These are phyloP conservation scores for Cystobasidium sp. DNA, from an alignment of 1,284 basidiomycete genomes.

Conservation along the genomic window DNA sequence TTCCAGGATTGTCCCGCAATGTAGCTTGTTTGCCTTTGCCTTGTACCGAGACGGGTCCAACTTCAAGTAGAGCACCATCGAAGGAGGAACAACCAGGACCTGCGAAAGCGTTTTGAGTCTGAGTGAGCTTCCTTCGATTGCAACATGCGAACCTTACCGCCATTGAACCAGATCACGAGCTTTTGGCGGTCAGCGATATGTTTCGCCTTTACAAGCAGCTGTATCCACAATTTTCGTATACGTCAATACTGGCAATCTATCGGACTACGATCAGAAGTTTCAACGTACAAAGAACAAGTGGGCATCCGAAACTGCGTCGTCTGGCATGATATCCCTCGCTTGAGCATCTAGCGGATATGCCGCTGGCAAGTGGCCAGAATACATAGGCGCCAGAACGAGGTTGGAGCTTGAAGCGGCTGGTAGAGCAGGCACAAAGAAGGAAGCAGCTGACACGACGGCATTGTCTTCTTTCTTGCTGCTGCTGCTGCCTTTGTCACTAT, in stretches of 20 bases:
- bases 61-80: slow-evolving; percentile 97
- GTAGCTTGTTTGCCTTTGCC: slow-evolving; percentile 69
- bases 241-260: slow-evolving; percentile 68
- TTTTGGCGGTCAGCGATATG: slow-evolving; percentile 83
- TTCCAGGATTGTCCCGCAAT: slow-evolving; percentile 69
- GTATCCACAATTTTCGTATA: background rate
- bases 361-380: slow-evolving; percentile 53
- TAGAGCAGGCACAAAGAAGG: slow-evolving; percentile 21
- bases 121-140: slow-evolving; percentile 1
- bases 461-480: background rate
- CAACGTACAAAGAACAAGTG: slow-evolving; percentile 40
- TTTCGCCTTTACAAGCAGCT: slow-evolving; percentile 86
- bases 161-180: slow-evolving; percentile 37
- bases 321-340: slow-evolving; percentile 32
- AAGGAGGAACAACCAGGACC: slow-evolving; percentile 97
- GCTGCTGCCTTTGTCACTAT: background rate
- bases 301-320: slow-evolving; percentile 28
- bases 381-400: slow-evolving; percentile 44
- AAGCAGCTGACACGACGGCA: slow-evolving; percentile 10
- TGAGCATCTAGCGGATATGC: slow-evolving; percentile 46
- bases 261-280: background rate
- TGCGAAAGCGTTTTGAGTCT: slow-evolving; percentile 54
- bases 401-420: slow-evolving; percentile 13
- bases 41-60: slow-evolving; percentile 74
- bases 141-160: slow-evolving; percentile 15